A percentile compares a stretch with the other conserved stretches of the same genome.
Evolutionary conservation across 2,329 filamentous ascomycete genomes (phyloP).

Genomic region (Sporothrix globosa): DNA sequence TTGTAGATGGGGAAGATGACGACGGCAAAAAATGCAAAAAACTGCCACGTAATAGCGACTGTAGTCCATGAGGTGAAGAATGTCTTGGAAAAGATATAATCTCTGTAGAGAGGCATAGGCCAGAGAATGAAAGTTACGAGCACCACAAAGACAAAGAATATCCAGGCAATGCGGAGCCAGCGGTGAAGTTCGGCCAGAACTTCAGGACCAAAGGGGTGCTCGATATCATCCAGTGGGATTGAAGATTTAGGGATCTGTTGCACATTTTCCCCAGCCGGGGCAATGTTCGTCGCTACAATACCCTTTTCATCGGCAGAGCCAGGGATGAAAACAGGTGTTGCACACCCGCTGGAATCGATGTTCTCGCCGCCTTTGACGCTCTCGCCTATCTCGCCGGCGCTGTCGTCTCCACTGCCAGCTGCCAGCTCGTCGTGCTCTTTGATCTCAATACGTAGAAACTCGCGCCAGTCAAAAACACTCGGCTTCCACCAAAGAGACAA

Average conservation of each 20-base stretch:
- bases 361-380: no score
- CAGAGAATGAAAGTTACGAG: constrained; percentile 52
- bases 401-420: constrained; percentile 4
- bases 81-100: constrained; percentile 52
- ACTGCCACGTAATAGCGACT: constrained; percentile 54
- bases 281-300: neutral
- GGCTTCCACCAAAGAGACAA: constrained; percentile 48
- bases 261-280: no score
- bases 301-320: constrained; percentile 3
- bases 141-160: constrained; percentile 38
- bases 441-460: constrained; percentile 53
- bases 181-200: constrained; percentile 27
- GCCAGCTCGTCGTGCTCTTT: constrained; percentile 45
- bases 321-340: constrained; percentile 19
- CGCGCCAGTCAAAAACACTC: constrained; percentile 42
- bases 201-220: constrained; percentile 37
- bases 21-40: constrained; percentile 51
- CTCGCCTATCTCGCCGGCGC: no score
- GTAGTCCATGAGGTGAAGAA: constrained; percentile 53
- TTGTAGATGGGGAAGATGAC: constrained; percentile 54
- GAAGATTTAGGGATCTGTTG: no score
- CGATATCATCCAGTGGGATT: constrained; percentile 46
- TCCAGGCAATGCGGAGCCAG: constrained; percentile 32
- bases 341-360: constrained; percentile 3
- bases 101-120: constrained; percentile 55